A percentile compares a stretch with the other conserved stretches of the same genome.
These are phyloP conservation scores for Bipolaris victoriae DNA, from an alignment of 2,329 filamentous ascomycete genomes.

Conservation along the genomic window DNA sequence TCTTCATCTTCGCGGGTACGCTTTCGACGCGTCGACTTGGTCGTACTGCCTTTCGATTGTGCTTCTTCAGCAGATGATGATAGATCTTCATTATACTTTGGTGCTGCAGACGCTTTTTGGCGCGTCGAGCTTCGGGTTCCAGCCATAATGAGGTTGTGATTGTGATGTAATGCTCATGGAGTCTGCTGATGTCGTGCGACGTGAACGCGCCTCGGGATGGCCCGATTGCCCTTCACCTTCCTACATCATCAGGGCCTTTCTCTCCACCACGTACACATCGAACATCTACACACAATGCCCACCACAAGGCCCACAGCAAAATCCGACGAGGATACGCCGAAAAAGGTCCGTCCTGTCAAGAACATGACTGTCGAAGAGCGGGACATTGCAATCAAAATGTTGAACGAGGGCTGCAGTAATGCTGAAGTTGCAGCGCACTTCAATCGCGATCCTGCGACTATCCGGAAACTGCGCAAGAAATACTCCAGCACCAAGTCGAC, in stretches of 20 bases:
- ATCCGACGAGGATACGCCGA: background rate
- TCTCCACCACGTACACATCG: background rate
- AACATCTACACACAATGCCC: background rate
- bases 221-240: background rate
- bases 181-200: background rate
- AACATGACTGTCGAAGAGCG: background rate
- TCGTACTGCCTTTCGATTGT: conserved; percentile 27
- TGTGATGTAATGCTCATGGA: conserved; percentile 4
- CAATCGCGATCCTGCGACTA: too few relatives aligned
- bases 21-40: conserved; percentile 37
- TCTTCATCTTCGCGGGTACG: conserved; percentile 30
- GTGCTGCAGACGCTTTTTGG: conserved; percentile 22
- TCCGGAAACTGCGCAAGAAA: background rate
- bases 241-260: background rate
- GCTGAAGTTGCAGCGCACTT: background rate
- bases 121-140: conserved; percentile 41
- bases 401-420: background rate
- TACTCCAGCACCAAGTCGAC: background rate
- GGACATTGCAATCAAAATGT: background rate
- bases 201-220: conserved; percentile 9
- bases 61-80: conserved; percentile 23
- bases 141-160: conserved; percentile 28
- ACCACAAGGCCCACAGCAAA: background rate
- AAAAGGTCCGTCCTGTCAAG: background rate
- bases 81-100: conserved; percentile 30